These are phyloP conservation scores for Fusarium virguliforme DNA, from an alignment of 2,329 filamentous ascomycete species.

Conservation along the genomic window DNA sequence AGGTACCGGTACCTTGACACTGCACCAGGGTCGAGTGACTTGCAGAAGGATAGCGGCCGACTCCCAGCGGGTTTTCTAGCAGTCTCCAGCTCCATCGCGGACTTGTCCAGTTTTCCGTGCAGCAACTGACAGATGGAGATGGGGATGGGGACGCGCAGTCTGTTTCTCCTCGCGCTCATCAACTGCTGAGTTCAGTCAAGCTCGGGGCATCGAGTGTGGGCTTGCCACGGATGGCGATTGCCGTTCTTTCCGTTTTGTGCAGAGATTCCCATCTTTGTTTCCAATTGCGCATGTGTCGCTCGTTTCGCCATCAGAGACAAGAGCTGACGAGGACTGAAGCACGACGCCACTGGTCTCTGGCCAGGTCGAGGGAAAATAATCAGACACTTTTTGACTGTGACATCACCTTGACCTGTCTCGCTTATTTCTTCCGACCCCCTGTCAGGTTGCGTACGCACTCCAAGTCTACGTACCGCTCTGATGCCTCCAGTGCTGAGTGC, in stretches of 20 bases:
- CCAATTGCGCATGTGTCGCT: conserved; percentile 5
- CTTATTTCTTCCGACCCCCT: background rate
- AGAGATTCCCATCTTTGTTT: conserved; percentile 37
- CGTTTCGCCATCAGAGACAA: conserved; percentile 16
- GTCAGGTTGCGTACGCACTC: conserved; percentile 19
- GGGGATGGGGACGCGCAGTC: conserved; percentile 25
- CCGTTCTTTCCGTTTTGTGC: conserved; percentile 40
- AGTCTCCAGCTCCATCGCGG: conserved; percentile 26
- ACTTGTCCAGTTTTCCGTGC: conserved; percentile 27
- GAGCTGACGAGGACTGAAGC: conserved; percentile 39
- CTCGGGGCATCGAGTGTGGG: background rate
- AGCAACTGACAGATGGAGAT: background rate
- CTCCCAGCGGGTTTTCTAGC: conserved; percentile 22
- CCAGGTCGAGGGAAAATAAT: too few relatives aligned
- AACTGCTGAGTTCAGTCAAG: conserved; percentile 35
- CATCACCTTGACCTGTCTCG: conserved; percentile 7
- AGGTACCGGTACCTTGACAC: conserved; percentile 52
- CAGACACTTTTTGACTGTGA: too few relatives aligned
- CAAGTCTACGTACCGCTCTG: conserved; percentile 38
- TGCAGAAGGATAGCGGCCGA: conserved; percentile 37
- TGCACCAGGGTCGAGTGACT: conserved; percentile 42
- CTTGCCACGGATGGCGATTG: conserved; percentile 41
- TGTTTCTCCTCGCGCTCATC: conserved; percentile 41
- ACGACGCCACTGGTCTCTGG: conserved; percentile 31
- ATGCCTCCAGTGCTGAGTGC: conserved; percentile 5